Percentiles rank a stretch among this genome's conserved stretches.
These are phyloP conservation scores for Endocalyx cinctus DNA, from an alignment of 2,329 filamentous ascomycete genomes.

Conservation along the genomic window DNA sequence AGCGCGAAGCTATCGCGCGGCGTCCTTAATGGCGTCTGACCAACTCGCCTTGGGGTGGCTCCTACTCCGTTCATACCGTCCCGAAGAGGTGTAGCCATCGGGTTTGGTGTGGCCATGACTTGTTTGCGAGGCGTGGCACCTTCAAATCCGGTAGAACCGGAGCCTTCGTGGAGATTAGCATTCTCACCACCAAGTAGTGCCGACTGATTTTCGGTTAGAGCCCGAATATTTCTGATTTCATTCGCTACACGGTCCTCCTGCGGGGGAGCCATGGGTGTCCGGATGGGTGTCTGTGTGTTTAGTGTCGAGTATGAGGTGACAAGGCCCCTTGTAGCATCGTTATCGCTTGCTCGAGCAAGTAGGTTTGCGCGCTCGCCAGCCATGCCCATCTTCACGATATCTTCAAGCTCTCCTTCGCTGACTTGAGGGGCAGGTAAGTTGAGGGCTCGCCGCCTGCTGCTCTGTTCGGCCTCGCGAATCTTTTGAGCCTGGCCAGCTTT, in stretches of 20 bases:
- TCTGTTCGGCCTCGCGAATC: constrained; percentile 92
- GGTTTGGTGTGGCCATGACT: constrained; percentile 85
- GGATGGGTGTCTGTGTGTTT: constrained; percentile 78
- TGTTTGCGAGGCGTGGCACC: constrained; percentile 77
- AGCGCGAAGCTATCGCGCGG: constrained; percentile 83
- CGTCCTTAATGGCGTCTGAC: constrained; percentile 80
- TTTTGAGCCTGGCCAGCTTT: constrained; percentile 94
- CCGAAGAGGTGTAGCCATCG: constrained; percentile 83
- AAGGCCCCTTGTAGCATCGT: constrained; percentile 77
- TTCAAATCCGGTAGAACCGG: constrained; percentile 81
- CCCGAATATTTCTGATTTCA: constrained; percentile 89
- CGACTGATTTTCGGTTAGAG: constrained; percentile 89
- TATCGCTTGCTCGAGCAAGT: constrained; percentile 73
- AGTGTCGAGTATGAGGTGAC: constrained; percentile 82
- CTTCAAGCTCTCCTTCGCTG: constrained; percentile 86
- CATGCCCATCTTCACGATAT: constrained; percentile 98
- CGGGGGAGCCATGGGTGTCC: constrained; percentile 84
- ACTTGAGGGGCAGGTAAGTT: constrained; percentile 86
- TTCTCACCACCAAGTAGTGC: constrained; percentile 92
- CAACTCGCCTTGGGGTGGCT: constrained; percentile 64
- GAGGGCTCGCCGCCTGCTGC: constrained; percentile 83
- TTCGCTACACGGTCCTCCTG: constrained; percentile 96
- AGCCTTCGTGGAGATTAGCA: constrained; percentile 77
- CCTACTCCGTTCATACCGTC: constrained; percentile 57
- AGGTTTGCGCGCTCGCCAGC: constrained; percentile 79